Percentiles rank a stretch among this genome's conserved stretches.
Conservation (phyloP, 176 grass and related monocot species). For the Carex myosuroides region DNA sequence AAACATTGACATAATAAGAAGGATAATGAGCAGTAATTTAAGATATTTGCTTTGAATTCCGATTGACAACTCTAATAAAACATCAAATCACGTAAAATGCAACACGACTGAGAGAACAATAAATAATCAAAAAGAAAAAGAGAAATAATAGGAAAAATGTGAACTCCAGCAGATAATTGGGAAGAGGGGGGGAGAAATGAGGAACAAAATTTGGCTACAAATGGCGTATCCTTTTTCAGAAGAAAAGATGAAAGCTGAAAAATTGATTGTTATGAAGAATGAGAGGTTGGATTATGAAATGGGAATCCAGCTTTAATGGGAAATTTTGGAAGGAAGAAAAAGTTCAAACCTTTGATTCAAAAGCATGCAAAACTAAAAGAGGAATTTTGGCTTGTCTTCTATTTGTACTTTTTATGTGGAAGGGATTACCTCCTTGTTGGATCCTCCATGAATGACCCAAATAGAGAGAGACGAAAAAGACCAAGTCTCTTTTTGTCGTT, state of each 20-base stretch:
- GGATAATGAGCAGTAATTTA: neutral
- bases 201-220: neutral
- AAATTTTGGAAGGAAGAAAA: neutral
- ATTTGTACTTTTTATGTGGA: neutral
- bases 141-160: neutral
- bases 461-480: constrained; percentile 20
- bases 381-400: constrained; percentile 9
- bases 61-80: neutral
- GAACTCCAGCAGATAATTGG: neutral
- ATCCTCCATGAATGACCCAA: neutral
- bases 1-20: neutral
- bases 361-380: constrained; percentile 19
- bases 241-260: neutral
- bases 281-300: neutral
- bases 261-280: neutral
- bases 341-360: constrained; percentile 7
- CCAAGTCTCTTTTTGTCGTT: constrained; percentile 19
- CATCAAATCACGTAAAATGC: neutral
- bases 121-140: neutral
- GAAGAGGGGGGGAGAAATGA: neutral
- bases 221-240: neutral
- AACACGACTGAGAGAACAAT: neutral
- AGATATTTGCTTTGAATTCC: neutral
- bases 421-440: neutral
- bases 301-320: constrained; percentile 9